Base-by-base conservation (phyloP, 73 alveolate genomes). In the Durusdinium trenchii region DNA sequence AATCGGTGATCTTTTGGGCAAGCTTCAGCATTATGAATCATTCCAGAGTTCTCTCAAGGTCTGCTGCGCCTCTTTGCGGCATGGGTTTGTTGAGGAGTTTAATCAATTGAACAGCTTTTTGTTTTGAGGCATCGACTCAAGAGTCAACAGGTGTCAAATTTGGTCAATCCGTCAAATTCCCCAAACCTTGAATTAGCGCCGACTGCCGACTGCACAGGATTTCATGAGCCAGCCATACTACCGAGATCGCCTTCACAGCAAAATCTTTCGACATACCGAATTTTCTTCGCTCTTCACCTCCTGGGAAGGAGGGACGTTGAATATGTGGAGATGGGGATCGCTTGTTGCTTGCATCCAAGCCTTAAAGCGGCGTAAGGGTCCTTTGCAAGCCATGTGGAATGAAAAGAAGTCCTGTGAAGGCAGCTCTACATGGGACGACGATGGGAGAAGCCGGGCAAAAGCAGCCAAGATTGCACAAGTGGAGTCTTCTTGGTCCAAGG, bases 301-400 rank as follows among this genome's bases (percentile, higher is more conserved):
- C 52, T 38, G 36, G 40, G 86, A 76, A 36, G 86, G 86, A 43
- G 86, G 86, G 40, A 40, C n/a, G 10, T 36, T 76, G 7, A 76
- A 40, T 20, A 9, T 43, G n/a, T 76, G 86, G 86, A 38, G 86
- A n/a, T 76, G 86, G 86, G 57, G 86, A n/a, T 35, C 52, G 35
- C 60, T 76, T 12, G 57, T 76, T 3, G 4, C 28, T 3, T 18
- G 40, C 35, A 3, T 40, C 7, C 28, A 46, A 4, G 86, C 86
- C n/a, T 14, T 76, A 28, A 76, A 42, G 60, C 30, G 60, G 4
- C 28, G 86, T 12, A 10, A 43, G 12, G 86, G 60, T 12, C 86
- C 86, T 3, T 36, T 76, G 83, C 9, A 50, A 5, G 38, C 38
- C 51, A 43, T 38, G 35, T 76, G 86, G 60, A 2, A 10, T 12